Evolutionary conservation across 805 yeast genomes (phyloP).

Genomic region (Teunomyces aglyptinius): DNA sequence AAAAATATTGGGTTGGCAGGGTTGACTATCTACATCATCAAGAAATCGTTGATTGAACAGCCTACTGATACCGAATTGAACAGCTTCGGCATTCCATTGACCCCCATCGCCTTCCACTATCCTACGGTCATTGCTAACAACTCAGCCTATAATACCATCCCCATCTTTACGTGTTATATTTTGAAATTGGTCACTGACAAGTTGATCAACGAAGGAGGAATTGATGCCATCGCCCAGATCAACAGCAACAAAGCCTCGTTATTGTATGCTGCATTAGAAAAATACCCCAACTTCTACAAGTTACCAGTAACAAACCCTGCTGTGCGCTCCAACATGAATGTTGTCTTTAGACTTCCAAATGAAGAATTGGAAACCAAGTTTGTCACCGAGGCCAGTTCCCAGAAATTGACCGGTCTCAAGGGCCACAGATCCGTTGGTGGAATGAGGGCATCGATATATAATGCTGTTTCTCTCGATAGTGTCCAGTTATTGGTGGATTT

Average conservation of each 20-base stretch:
- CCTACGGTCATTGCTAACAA: constrained; percentile 85
- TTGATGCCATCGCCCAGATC: constrained; percentile 54
- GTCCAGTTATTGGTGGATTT: constrained; percentile 57
- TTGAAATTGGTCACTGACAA: constrained; percentile 72
- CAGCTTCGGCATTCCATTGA: constrained; percentile 63
- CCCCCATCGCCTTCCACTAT: constrained; percentile 87
- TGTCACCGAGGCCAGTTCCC: constrained; percentile 60
- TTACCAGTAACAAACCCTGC: constrained; percentile 58
- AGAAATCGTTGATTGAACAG: constrained; percentile 70
- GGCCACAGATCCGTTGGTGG: constrained; percentile 99
- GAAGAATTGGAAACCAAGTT: constrained; percentile 68
- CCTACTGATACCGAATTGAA: constrained; percentile 62
- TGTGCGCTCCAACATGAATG: constrained; percentile 86
- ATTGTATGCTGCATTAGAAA: constrained; percentile 65
- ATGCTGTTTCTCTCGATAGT: constrained; percentile 71
- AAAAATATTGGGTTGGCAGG: constrained; percentile 98
- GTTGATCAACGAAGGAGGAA: constrained; percentile 69
- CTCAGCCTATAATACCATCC: constrained; percentile 94
- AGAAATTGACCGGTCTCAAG: constrained; percentile 72
- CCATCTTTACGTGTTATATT: constrained; percentile 87
- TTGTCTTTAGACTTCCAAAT: constrained; percentile 75
- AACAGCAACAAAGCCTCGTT: constrained; percentile 61
- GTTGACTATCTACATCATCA: constrained; percentile 84
- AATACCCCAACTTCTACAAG: constrained; percentile 60
- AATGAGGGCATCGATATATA: constrained; percentile 88